Base-by-base conservation (phyloP, 306 rosid genomes). In the Glycine latifolia region DNA sequence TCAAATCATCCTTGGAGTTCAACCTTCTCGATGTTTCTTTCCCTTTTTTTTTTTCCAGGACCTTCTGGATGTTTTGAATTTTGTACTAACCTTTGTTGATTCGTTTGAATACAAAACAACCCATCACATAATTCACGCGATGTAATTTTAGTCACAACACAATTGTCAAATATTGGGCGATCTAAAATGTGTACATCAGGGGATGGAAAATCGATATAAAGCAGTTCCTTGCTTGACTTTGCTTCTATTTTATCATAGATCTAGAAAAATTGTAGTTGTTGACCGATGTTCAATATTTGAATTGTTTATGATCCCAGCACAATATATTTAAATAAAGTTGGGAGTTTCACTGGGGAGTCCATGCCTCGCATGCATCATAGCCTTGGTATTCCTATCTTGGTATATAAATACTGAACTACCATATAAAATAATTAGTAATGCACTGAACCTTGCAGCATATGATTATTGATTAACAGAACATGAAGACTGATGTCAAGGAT, bases 401-500 rank as follows among this genome's bases (percentile, higher is more conserved):
- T 20, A 20, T 20, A 20, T 20, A 20, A 20, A 20, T 20, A 20
- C 26, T 20, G 26, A 20, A 20, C 26, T 20, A 20, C 1, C 26
- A 20, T 26, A 26, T 26, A 26, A 26, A 26, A 26, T 26, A 26
- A 26, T 26, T 26, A 26, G 31, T 26, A 26, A 26, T 1, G 31
- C 31, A 47, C 39, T 71, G 39, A 78, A 53, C 50, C 31, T 77
- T 71, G 63, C 63, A 71, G 5, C 67, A 68, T 10, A 20, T 72
- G 26, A 70, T 26, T 15, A 54, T 71, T 52, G 7, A 50, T 10
- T 44, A 65, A 50, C 50, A 81, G 12, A 39, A 33, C 80, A 62
- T 71, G 80, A 26, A 77, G 69, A 62, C 17, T 77, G 81, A 85
- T 50, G 86, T 66, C 88, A 72, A 49, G 61, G 63, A 50, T 85